Evolutionary conservation across 1,284 basidiomycete species (phyloP), one percentile per base, ranked within the genome.

Genomic region (Leucoagaricus sp.): DNA sequence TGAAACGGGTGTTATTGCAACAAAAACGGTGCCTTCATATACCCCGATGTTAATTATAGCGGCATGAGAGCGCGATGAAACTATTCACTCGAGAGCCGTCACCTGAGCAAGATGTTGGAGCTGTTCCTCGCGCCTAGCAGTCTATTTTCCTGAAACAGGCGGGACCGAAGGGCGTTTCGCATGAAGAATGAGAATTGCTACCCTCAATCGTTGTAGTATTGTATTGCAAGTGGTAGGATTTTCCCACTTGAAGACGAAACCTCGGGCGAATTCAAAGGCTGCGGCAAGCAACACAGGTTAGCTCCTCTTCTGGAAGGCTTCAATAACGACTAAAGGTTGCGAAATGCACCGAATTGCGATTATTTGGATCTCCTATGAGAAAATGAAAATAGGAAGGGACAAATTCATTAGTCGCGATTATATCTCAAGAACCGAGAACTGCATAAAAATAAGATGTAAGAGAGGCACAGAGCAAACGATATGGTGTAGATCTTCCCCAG

Each of bases 401-500:
- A 51, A n/a, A n/a, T n/a, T n/a, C n/a, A n/a, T n/a, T n/a, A n/a
- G n/a, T n/a, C n/a, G n/a, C 38, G 49, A 41, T 6, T 33, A 33
- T 6, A 33, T 33, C 31, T 6, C 6, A 33, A 33, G 31, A 33
- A 12, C 21, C 19, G 23, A 25, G n/a, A 23, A 25, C 17, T 3
- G 42, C 19, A 34, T 6, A 25, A n/a, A 25, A 26, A n/a, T 13
- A 21, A 42, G 36, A 25, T 12, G 21, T 2, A 52, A 13, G 4
- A 34, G 3, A 49, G 29, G 31, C 23, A 41, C 25, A 15, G 10
- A 13, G n/a, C 21, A 12, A 7, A 21, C n/a, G 44, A 28, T 31
- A 21, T 49, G 54, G 64, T 73, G 68, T 56, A 49, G 40, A 45
- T 56, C 48, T 72, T 64, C 65, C 60, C 63, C 66, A 67, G 50